A percentile compares a stretch with the other conserved stretches of the same genome.
Evolutionary conservation across 495 filamentous ascomycete species (phyloP).

Genomic region (Apiosordaria backusii): DNA sequence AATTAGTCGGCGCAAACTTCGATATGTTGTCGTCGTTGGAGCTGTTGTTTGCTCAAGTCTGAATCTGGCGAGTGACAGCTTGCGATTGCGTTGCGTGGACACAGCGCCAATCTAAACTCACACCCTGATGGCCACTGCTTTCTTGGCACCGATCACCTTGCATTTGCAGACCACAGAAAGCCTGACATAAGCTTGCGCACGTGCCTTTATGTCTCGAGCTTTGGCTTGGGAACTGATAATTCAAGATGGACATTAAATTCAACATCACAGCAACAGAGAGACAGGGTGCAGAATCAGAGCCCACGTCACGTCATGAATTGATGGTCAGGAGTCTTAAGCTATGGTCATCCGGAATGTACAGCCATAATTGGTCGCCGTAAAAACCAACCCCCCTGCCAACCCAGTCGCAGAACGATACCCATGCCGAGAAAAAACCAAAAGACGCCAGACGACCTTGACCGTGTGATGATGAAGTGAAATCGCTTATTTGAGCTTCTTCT

Average conservation of each 20-base stretch:
- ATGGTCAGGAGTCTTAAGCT: slow-evolving; percentile 32
- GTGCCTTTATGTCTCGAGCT: neutral
- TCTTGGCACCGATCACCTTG: neutral
- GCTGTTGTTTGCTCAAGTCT: neutral
- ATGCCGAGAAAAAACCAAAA: slow-evolving; percentile 33
- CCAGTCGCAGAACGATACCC: slow-evolving; percentile 28
- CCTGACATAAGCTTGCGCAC: neutral
- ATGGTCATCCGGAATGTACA: slow-evolving; percentile 33
- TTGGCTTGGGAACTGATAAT: neutral
- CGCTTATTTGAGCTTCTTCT: slow-evolving; percentile 99
- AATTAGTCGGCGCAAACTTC: neutral
- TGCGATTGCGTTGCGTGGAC: slow-evolving; percentile 16
- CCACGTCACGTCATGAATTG: slow-evolving; percentile 14
- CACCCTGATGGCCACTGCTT: slow-evolving; percentile 7
- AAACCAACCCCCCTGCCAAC: slow-evolving; percentile 22
- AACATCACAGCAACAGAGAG: neutral
- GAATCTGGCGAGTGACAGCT: slow-evolving; percentile 22
- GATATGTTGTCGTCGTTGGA: slow-evolving; percentile 10
- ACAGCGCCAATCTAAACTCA: slow-evolving; percentile 4
- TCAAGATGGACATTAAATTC: neutral
- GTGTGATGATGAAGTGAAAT: slow-evolving; percentile 23
- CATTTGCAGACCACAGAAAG: neutral
- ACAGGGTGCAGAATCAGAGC: neutral
- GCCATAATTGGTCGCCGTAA: slow-evolving; percentile 22
- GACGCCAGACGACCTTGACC: slow-evolving; percentile 40